These are phyloP conservation scores for Wickerhamomyces queroliae DNA, from an alignment of 805 yeast genomes.

Conservation along the genomic window DNA sequence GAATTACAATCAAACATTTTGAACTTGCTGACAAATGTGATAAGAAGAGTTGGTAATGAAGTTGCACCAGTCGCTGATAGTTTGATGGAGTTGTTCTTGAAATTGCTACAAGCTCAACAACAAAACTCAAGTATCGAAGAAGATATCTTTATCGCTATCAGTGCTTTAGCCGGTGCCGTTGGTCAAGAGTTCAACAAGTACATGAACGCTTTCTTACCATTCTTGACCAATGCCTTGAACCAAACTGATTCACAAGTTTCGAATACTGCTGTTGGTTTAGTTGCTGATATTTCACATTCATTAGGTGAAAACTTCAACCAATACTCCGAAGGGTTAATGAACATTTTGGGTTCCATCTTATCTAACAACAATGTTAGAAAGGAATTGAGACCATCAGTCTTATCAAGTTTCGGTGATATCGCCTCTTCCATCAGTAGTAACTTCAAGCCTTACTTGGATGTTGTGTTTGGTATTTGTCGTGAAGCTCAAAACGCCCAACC, in stretches of 20 bases:
- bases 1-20: slow-evolving; percentile 73
- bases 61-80: slow-evolving; percentile 69
- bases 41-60: slow-evolving; percentile 63
- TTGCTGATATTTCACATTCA: slow-evolving; percentile 91
- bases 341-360: slow-evolving; percentile 68
- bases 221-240: slow-evolving; percentile 67
- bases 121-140: slow-evolving; percentile 79
- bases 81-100: slow-evolving; percentile 78
- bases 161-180: slow-evolving; percentile 81
- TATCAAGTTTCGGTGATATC: slow-evolving; percentile 93
- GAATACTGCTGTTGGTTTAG: slow-evolving; percentile 87
- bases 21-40: slow-evolving; percentile 20
- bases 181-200: slow-evolving; percentile 68
- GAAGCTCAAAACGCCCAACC: slow-evolving; percentile 59
- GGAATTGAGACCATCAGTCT: slow-evolving; percentile 79
- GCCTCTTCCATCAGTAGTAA: slow-evolving; percentile 81
- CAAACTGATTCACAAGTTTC: slow-evolving; percentile 83
- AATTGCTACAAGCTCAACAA: slow-evolving; percentile 53
- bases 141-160: slow-evolving; percentile 87
- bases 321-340: slow-evolving; percentile 79
- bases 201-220: slow-evolving; percentile 80
- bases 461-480: slow-evolving; percentile 72
- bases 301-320: slow-evolving; percentile 68
- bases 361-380: slow-evolving; percentile 63
- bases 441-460: slow-evolving; percentile 71